Percentiles rank a stretch among this genome's conserved stretches.
These are phyloP conservation scores for Macrolepiota albuminosa DNA, from an alignment of 768 basidiomycete species.

Conservation along the genomic window DNA sequence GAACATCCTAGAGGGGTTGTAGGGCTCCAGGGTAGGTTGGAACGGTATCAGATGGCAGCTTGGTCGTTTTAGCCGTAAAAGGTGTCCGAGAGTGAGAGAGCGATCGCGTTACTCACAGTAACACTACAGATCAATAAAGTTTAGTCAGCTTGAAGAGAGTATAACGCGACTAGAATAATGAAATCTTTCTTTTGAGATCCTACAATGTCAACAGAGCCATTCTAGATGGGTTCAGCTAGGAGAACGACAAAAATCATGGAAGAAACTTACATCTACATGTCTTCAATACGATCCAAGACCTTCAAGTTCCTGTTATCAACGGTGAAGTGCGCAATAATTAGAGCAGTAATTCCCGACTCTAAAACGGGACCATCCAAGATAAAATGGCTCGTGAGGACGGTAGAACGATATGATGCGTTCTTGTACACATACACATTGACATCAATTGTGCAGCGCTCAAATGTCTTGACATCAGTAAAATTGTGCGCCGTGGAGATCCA, in stretches of 20 bases:
- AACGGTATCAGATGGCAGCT: slow-evolving; percentile 2
- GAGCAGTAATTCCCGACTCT: slow-evolving; percentile 12
- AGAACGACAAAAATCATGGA: neutral
- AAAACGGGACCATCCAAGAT: slow-evolving; percentile 14
- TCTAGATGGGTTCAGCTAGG: slow-evolving; percentile 4
- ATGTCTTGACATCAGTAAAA: slow-evolving; percentile 15
- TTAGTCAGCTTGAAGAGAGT: neutral
- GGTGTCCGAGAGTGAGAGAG: slow-evolving; percentile 12
- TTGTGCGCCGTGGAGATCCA: slow-evolving; percentile 16
- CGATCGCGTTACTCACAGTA: slow-evolving; percentile 10
- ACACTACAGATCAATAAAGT: slow-evolving; percentile 6
- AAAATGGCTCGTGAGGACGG: slow-evolving; percentile 14
- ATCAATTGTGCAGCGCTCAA: slow-evolving; percentile 16
- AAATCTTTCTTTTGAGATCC: slow-evolving; percentile 15
- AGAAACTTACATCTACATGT: slow-evolving; percentile 11
- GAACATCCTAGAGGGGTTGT: slow-evolving; percentile 7
- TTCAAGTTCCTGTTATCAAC: slow-evolving; percentile 10
- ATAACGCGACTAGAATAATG: neutral
- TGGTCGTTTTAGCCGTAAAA: slow-evolving; percentile 14
- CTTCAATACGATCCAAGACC: slow-evolving; percentile 13
- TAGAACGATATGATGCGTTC: slow-evolving; percentile 5
- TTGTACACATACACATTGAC: slow-evolving; percentile 9
- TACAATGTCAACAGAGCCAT: slow-evolving; percentile 12
- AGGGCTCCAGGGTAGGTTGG: slow-evolving; percentile 9
- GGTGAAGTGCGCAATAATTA: slow-evolving; percentile 15